Base-by-base conservation (phyloP, 1,139 yeast species). In the Suhomyces wounanorum region DNA sequence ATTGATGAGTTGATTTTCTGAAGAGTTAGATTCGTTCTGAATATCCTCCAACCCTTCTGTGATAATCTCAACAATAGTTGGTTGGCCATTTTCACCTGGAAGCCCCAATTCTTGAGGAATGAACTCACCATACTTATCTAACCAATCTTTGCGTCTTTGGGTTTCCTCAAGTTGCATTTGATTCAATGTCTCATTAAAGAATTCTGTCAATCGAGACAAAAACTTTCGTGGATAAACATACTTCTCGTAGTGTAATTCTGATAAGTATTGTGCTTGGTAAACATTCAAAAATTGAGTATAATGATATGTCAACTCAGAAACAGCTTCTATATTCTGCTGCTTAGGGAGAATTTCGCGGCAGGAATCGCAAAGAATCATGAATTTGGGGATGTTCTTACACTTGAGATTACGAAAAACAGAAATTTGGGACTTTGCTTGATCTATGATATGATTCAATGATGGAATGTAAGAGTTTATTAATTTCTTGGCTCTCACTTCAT, bases 1-100 rank as follows among this genome's bases (percentile, higher is more conserved):
- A 47, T 62, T 62, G 35, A 68, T 43, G 38, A 71, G 59, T 28
- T 63, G 53, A 44, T 59, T 61, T 49, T 70, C 75, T 13, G 61
- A 63, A 1, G 45, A 38, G 18, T 47, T 48, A 1, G 43, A 11
- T 14, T 60, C 63, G 10, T 55, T 55, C 40, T 70, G 70, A 8
- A 70, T 55, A 36, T 69, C 69, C 26, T 72, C 77, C 43, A 76
- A 58, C 0, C 80, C 80, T 47, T 76, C 78, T 13, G 81, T 76
- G 25, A 75, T 61, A 3, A 76, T 74, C 59, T 76, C 79, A 43
- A 72, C 72, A 23, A 76, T 69, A 2, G 65, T 56, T 1, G 81
- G 81, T 53, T 70, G 73, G 42, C 64, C 65, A 30, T 54, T 52
- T 40, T 72, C 78, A 0, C 79, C 80, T 0, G 80, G 80, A 6